phyloP scores from a whole-genome alignment of 495 filamentous ascomycete genomes.

The Daldinia loculata region DNA sequence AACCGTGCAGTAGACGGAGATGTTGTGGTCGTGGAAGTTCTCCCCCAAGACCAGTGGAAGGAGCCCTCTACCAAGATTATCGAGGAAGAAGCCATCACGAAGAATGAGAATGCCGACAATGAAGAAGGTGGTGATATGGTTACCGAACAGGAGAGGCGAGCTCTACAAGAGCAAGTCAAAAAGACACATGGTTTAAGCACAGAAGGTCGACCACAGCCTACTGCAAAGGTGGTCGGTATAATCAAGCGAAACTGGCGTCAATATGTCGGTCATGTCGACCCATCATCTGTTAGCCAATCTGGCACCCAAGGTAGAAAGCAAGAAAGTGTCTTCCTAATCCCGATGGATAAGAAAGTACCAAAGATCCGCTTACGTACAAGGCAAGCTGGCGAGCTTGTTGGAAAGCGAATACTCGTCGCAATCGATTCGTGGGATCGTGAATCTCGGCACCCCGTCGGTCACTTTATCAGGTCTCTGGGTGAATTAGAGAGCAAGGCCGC shows the following conservation, averaged over 20 bases:
- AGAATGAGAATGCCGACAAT: constrained; percentile 89
- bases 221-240: constrained; percentile 90
- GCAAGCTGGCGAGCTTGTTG: constrained; percentile 85
- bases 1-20: constrained; percentile 93
- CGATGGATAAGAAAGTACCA: constrained; percentile 96
- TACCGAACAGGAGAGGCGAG: constrained; percentile 83
- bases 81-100: constrained; percentile 91
- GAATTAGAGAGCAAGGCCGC: constrained; percentile 94
- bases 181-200: constrained; percentile 78
- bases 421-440: constrained; percentile 96
- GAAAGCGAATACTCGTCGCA: constrained; percentile 91
- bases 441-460: constrained; percentile 89
- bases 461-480: constrained; percentile 92
- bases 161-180: constrained; percentile 89
- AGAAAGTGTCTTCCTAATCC: constrained; percentile 90
- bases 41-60: constrained; percentile 97
- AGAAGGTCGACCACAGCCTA: constrained; percentile 87
- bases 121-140: constrained; percentile 72
- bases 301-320: constrained; percentile 78
- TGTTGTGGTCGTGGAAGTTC: constrained; percentile 86
- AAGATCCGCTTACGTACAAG: constrained; percentile 93
- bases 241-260: constrained; percentile 97
- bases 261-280: constrained; percentile 94
- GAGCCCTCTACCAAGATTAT: constrained; percentile 92
- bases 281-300: constrained; percentile 77